Percentiles rank a stretch among this genome's conserved stretches.
phyloP scores from a whole-genome alignment of 129 eudicot genomes.

The Silybum marianum region DNA sequence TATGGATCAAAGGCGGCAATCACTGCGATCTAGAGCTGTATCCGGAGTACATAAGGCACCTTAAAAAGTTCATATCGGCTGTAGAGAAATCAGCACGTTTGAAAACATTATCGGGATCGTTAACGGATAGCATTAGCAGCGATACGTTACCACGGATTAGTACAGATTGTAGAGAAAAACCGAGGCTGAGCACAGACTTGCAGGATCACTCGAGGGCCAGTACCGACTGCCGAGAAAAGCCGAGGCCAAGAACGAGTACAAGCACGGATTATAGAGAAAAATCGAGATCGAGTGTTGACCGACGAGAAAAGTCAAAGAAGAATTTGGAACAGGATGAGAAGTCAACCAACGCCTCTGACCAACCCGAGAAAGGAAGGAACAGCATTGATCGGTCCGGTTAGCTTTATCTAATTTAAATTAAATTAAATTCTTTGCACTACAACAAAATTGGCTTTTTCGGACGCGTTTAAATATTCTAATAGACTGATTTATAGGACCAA shows the following conservation, averaged over 20 bases:
- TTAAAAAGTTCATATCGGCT: slow-evolving; percentile 81
- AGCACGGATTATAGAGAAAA: slow-evolving; percentile 52
- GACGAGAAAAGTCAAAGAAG: slow-evolving; percentile 61
- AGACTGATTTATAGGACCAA: not conserved
- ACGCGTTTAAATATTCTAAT: not conserved
- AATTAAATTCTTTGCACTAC: not conserved
- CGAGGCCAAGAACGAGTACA: slow-evolving; percentile 46
- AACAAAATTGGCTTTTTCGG: not conserved
- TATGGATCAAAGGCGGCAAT: slow-evolving; percentile 94
- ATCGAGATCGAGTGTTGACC: slow-evolving; percentile 71
- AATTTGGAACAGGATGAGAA: slow-evolving; percentile 55
- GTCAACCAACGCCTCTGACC: slow-evolving; percentile 54
- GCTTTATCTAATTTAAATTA: slow-evolving; percentile 29
- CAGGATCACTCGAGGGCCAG: slow-evolving; percentile 57
- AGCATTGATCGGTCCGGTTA: slow-evolving; percentile 94
- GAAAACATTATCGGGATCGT: slow-evolving; percentile 40
- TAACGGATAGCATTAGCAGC: slow-evolving; percentile 40
- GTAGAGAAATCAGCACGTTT: slow-evolving; percentile 60
- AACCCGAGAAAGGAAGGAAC: slow-evolving; percentile 85
- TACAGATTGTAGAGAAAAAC: slow-evolving; percentile 60
- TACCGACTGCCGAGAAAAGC: slow-evolving; percentile 57
- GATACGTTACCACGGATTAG: slow-evolving; percentile 53
- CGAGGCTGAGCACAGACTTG: slow-evolving; percentile 62
- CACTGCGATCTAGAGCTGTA: slow-evolving; percentile 95
- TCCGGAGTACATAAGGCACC: slow-evolving; percentile 86